Evolutionary conservation across 1,139 yeast species (phyloP).

Genomic region (Geotrichum citri-aurantii): DNA sequence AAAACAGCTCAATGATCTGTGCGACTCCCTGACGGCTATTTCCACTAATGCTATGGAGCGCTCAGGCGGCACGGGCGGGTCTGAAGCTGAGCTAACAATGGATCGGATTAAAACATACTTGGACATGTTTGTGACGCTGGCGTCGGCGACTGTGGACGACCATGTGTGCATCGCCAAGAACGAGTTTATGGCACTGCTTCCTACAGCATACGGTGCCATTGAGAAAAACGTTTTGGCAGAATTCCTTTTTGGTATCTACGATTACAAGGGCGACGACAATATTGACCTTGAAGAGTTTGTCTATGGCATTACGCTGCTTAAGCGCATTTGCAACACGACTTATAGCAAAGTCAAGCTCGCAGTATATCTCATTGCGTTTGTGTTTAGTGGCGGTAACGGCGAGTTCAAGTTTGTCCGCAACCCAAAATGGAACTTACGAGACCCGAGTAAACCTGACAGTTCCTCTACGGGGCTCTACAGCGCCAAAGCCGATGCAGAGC

Average conservation of each 20-base stretch:
- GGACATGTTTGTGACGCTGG: not conserved
- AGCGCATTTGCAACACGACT: not conserved
- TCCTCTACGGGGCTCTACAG: constrained; percentile 3
- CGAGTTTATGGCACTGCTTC: not conserved
- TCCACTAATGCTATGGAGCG: not conserved
- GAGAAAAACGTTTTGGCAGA: constrained; percentile 7
- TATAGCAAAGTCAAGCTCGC: not conserved
- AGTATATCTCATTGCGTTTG: not conserved
- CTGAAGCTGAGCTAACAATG: not conserved
- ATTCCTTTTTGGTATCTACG: constrained; percentile 23
- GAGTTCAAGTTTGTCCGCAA: not conserved
- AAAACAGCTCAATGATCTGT: not conserved
- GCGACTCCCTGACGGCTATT: not conserved
- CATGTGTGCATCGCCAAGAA: not conserved
- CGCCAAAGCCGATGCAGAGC: not conserved
- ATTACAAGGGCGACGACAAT: constrained; percentile 22
- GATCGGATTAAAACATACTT: not conserved
- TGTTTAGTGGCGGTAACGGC: not conserved
- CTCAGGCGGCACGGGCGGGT: not conserved
- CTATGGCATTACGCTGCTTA: not conserved
- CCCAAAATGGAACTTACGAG: not conserved
- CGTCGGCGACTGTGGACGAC: not conserved
- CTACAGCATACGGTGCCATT: not conserved
- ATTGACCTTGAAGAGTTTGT: constrained; percentile 25
- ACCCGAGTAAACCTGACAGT: constrained; percentile 18